Evolutionary conservation across 352 stramenopile species (phyloP).

Genomic region (Phytophthora colocasiae): DNA sequence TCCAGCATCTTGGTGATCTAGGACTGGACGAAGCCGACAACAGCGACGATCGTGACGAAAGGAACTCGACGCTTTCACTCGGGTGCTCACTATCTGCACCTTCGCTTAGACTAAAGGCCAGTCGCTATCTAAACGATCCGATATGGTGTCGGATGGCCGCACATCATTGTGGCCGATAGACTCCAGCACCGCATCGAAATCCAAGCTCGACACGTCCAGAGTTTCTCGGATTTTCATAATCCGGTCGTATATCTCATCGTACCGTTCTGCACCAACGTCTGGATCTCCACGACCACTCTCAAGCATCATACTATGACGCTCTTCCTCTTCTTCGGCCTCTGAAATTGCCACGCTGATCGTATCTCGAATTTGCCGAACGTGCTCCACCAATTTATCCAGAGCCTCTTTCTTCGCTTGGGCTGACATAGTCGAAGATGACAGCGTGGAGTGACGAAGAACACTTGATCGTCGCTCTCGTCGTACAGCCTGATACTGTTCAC

Average conservation of each 20-base stretch:
- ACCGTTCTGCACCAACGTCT: constrained; percentile 34
- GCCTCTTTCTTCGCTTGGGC: constrained; percentile 47
- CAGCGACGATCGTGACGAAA: constrained; percentile 39
- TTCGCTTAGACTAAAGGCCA: constrained; percentile 38
- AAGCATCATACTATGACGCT: constrained; percentile 36
- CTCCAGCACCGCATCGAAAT: constrained; percentile 56
- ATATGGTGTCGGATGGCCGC: constrained; percentile 24
- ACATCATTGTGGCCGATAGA: constrained; percentile 35
- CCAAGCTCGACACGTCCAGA: constrained; percentile 51
- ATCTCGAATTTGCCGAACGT: constrained; percentile 73
- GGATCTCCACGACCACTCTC: constrained; percentile 34
- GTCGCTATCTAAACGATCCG: constrained; percentile 26
- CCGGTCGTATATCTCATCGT: constrained; percentile 56
- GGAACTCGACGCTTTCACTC: constrained; percentile 31
- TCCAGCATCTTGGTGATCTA: constrained; percentile 45
- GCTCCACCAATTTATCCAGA: constrained; percentile 61
- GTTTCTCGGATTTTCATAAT: constrained; percentile 62
- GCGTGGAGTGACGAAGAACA: constrained; percentile 35
- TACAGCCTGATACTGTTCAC: constrained; percentile 15
- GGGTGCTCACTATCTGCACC: constrained; percentile 22
- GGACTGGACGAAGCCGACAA: constrained; percentile 37
- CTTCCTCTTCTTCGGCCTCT: constrained; percentile 57
- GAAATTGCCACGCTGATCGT: constrained; percentile 74
- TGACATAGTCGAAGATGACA: constrained; percentile 43
- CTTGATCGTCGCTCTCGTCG: constrained; percentile 14